A percentile compares a stretch with the other conserved stretches of the same genome.
Conservation (phyloP, 495 filamentous ascomycete genomes). For the Platismatia glauca region DNA sequence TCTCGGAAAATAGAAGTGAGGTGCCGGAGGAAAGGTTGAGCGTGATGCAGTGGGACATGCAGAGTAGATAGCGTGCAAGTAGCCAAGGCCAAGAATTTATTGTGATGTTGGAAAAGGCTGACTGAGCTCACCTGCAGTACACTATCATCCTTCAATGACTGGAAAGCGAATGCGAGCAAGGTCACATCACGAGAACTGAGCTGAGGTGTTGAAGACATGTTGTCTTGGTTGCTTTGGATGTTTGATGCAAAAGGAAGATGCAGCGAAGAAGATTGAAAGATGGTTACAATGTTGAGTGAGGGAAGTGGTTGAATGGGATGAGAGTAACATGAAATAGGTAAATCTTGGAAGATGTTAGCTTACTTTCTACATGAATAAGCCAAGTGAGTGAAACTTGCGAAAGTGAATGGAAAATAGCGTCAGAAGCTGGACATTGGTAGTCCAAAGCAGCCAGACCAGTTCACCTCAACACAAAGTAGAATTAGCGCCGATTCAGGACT, state of each 20-base stretch:
- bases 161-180: background rate
- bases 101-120: background rate
- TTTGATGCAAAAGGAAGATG: background rate
- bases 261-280: background rate
- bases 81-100: background rate
- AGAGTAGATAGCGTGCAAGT: background rate
- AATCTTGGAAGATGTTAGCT: background rate
- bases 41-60: background rate
- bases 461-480: background rate
- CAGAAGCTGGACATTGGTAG: background rate
- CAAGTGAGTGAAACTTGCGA: background rate
- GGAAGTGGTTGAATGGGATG: background rate
- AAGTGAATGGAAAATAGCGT: background rate
- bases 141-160: conserved; percentile 1
- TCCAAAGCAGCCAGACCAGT: background rate
- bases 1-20: background rate
- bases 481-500: too few relatives aligned
- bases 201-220: background rate
- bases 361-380: background rate
- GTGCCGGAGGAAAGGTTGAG: background rate
- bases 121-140: background rate
- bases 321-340: background rate
- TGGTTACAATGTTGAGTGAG: background rate
- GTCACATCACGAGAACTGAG: background rate
- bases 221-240: background rate